Evolutionary conservation across 352 stramenopile genomes (phyloP).

Genomic region (Pythium brassicae): DNA sequence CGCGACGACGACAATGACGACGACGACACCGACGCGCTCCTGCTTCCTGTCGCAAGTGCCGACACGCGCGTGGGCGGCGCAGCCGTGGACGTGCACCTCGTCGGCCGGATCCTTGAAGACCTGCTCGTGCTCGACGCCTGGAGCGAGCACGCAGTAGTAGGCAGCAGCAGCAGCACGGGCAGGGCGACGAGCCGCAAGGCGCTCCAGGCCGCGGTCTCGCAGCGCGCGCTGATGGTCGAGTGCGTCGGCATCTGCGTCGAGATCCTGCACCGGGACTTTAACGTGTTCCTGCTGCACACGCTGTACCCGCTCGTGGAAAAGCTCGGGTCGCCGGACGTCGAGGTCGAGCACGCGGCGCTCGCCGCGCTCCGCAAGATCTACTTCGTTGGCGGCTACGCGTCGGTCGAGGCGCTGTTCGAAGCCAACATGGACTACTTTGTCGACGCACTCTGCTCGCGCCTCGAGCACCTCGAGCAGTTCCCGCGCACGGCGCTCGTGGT

Average conservation of each 20-base stretch:
- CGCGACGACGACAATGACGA: not conserved
- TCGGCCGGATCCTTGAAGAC: slow-evolving; percentile 75
- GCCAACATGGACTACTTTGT: slow-evolving; percentile 89
- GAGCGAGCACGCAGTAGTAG: slow-evolving; percentile 17
- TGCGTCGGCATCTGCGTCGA: slow-evolving; percentile 71
- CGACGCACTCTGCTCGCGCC: slow-evolving; percentile 64
- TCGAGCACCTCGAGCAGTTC: slow-evolving; percentile 66
- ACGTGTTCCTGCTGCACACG: slow-evolving; percentile 59
- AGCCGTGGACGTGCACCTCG: slow-evolving; percentile 50
- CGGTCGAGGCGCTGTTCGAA: slow-evolving; percentile 62
- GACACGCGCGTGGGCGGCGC: not conserved
- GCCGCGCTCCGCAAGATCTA: slow-evolving; percentile 64
- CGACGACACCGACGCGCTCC: not conserved
- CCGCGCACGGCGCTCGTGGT: slow-evolving; percentile 75
- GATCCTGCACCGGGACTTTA: slow-evolving; percentile 47
- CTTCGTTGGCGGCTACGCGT: slow-evolving; percentile 48
- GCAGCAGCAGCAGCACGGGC: not conserved
- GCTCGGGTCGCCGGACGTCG: slow-evolving; percentile 45
- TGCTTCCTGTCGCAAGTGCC: not conserved
- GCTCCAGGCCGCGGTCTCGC: slow-evolving; percentile 20
- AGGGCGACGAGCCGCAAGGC: slow-evolving; percentile 6
- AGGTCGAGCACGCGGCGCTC: slow-evolving; percentile 71
- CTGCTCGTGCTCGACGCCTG: slow-evolving; percentile 48
- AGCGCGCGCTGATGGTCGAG: slow-evolving; percentile 68
- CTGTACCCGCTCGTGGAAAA: slow-evolving; percentile 86